Evolutionary conservation across 2,329 filamentous ascomycete species (phyloP).

Genomic region (Fusarium udum): DNA sequence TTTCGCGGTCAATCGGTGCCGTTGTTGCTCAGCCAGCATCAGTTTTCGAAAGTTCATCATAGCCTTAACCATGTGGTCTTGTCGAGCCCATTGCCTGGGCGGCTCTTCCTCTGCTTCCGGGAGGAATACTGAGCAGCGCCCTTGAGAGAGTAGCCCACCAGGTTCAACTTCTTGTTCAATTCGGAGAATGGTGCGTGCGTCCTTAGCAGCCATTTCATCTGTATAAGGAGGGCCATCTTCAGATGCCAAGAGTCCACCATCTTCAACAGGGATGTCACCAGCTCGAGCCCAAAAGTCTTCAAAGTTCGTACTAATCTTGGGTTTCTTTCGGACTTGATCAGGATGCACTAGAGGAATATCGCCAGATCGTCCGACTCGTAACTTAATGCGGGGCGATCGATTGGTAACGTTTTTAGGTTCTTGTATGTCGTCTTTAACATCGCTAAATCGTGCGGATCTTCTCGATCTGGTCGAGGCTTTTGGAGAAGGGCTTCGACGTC

Average conservation of each 20-base stretch:
- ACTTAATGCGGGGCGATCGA: slow-evolving; percentile 58
- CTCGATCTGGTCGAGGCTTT: slow-evolving; percentile 55
- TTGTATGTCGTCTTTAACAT: slow-evolving; percentile 35
- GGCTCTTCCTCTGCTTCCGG: slow-evolving; percentile 79
- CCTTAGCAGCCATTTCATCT: slow-evolving; percentile 69
- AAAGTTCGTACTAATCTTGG: slow-evolving; percentile 64
- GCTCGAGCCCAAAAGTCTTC: slow-evolving; percentile 66
- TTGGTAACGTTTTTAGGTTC: slow-evolving; percentile 37
- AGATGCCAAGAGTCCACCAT: slow-evolving; percentile 64
- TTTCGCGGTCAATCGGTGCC: slow-evolving; percentile 81
- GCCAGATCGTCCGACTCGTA: slow-evolving; percentile 53
- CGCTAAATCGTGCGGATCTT: slow-evolving; percentile 54
- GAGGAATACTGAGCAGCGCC: slow-evolving; percentile 75
- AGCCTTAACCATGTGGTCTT: slow-evolving; percentile 84
- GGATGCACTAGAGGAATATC: slow-evolving; percentile 68
- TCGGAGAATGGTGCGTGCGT: slow-evolving; percentile 74
- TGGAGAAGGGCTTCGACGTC: slow-evolving; percentile 54
- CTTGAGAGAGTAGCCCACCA: slow-evolving; percentile 77
- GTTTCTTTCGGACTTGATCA: slow-evolving; percentile 62
- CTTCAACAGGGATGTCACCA: slow-evolving; percentile 62
- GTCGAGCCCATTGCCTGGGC: slow-evolving; percentile 82
- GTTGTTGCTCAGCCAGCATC: slow-evolving; percentile 79
- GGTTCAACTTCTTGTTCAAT: slow-evolving; percentile 78
- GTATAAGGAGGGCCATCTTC: slow-evolving; percentile 68
- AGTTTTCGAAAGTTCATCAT: slow-evolving; percentile 82